Percentiles rank a stretch among this genome's conserved stretches.
Conservation (phyloP, 352 stramenopile species). For the Globisporangium ultimum region DNA sequence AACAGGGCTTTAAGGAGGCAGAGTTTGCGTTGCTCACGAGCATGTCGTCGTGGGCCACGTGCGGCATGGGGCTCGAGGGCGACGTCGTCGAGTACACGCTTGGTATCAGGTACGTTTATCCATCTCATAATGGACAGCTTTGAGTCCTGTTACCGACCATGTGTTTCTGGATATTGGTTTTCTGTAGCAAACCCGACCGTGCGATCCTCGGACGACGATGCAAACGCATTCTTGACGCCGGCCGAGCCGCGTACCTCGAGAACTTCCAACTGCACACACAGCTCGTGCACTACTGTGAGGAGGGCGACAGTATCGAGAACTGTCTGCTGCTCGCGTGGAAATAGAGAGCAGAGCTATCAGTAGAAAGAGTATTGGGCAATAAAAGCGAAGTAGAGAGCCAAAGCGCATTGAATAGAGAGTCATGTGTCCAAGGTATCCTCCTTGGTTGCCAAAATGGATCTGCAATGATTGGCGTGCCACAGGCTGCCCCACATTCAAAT, state of each 20-base stretch:
- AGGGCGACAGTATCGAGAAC: slow-evolving; percentile 75
- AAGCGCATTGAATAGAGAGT: not conserved
- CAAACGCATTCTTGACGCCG: slow-evolving; percentile 76
- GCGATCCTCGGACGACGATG: slow-evolving; percentile 59
- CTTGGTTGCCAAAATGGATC: not conserved
- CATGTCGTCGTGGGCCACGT: slow-evolving; percentile 81
- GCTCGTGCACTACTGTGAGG: slow-evolving; percentile 78
- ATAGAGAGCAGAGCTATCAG: not conserved
- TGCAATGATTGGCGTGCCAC: not conserved
- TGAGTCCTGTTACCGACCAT: too few relatives aligned
- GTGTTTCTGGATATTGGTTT: not conserved
- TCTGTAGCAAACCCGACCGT: slow-evolving; percentile 55
- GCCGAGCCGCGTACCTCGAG: slow-evolving; percentile 54
- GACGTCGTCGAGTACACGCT: slow-evolving; percentile 67
- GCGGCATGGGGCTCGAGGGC: slow-evolving; percentile 61
- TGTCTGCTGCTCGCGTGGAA: slow-evolving; percentile 72
- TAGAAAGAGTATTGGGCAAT: not conserved
- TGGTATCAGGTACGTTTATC: slow-evolving; percentile 47
- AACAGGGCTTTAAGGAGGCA: slow-evolving; percentile 43
- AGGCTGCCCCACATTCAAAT: not conserved
- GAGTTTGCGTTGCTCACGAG: slow-evolving; percentile 64
- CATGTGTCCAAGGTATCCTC: too few relatives aligned
- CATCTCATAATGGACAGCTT: not conserved
- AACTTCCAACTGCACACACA: slow-evolving; percentile 50
- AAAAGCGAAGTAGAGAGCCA: not conserved